Evolutionary conservation across 306 rosid genomes (phyloP).

Genomic region (Malus domestica): DNA sequence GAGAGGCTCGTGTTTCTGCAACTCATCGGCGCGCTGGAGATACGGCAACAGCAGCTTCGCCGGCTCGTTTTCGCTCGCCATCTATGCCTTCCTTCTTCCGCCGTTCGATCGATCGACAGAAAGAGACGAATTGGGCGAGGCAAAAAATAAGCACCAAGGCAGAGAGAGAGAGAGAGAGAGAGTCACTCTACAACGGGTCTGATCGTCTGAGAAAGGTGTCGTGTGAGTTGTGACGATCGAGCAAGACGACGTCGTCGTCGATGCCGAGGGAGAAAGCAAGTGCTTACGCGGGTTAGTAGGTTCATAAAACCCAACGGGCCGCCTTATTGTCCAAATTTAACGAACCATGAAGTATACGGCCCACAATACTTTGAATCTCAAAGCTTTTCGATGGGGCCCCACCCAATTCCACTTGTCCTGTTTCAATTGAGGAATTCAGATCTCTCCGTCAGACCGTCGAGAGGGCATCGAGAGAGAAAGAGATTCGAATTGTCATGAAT

Average conservation of each 20-base stretch:
- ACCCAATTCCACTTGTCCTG: not conserved
- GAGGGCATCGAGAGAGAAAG: too few relatives aligned
- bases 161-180: not conserved
- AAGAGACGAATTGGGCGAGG: not conserved
- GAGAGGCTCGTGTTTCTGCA: constrained; percentile 96
- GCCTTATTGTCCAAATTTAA: not conserved
- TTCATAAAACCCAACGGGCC: not conserved
- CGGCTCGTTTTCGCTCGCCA: constrained; percentile 93
- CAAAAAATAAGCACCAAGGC: not conserved
- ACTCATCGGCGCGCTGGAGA: constrained; percentile 99
- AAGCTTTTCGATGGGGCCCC: not conserved
- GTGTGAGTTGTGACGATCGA: not conserved
- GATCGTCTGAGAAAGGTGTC: not conserved
- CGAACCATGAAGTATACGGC: not conserved
- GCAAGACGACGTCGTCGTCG: not conserved
- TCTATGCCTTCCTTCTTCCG: constrained; percentile 13
- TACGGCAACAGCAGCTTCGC: constrained; percentile 93
- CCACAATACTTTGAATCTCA: not conserved
- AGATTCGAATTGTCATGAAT: too few relatives aligned
- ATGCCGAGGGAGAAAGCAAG: not conserved
- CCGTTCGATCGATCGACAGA: not conserved
- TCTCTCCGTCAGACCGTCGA: too few relatives aligned
- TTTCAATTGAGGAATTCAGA: too few relatives aligned
- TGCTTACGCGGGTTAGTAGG: not conserved
- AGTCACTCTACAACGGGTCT: not conserved